Evolutionary conservation across 768 basidiomycete species (phyloP).

Genomic region (Tremella yokohamensis): DNA sequence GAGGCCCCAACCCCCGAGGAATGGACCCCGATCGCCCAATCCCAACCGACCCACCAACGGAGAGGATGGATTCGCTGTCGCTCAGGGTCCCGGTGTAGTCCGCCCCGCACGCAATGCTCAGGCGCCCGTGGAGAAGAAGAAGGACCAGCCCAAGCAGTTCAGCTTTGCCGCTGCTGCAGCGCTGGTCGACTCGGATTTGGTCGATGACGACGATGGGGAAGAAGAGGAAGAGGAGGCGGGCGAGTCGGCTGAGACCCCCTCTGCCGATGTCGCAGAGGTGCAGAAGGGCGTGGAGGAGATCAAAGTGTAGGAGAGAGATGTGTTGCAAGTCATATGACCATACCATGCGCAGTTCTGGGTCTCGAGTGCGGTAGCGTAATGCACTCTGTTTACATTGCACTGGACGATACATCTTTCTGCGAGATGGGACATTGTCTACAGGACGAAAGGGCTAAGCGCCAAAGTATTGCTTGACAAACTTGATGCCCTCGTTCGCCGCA

Average conservation of each 20-base stretch:
- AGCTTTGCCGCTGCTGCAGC: slow-evolving; percentile 63
- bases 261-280: slow-evolving; percentile 19
- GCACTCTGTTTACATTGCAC: too few relatives aligned
- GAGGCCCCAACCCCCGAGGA: not conserved
- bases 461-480: slow-evolving; percentile 33
- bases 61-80: slow-evolving; percentile 33
- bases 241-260: not conserved
- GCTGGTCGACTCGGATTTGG: slow-evolving; percentile 14
- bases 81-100: slow-evolving; percentile 16
- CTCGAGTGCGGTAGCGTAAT: too few relatives aligned
- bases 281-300: slow-evolving; percentile 25
- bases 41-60: slow-evolving; percentile 1
- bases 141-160: slow-evolving; percentile 1
- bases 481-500: slow-evolving; percentile 31
- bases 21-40: slow-evolving; percentile 3
- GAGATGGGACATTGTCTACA: too few relatives aligned
- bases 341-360: too few relatives aligned
- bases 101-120: not conserved
- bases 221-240: slow-evolving; percentile 11
- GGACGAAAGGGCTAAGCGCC: not conserved
- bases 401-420: too few relatives aligned
- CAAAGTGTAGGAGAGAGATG: slow-evolving; percentile 1
- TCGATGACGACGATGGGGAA: slow-evolving; percentile 22
- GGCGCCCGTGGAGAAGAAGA: not conserved
- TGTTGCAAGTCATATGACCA: too few relatives aligned